Conservation (phyloP, 495 filamentous ascomycete genomes). For the Penicillium waksmanii region DNA sequence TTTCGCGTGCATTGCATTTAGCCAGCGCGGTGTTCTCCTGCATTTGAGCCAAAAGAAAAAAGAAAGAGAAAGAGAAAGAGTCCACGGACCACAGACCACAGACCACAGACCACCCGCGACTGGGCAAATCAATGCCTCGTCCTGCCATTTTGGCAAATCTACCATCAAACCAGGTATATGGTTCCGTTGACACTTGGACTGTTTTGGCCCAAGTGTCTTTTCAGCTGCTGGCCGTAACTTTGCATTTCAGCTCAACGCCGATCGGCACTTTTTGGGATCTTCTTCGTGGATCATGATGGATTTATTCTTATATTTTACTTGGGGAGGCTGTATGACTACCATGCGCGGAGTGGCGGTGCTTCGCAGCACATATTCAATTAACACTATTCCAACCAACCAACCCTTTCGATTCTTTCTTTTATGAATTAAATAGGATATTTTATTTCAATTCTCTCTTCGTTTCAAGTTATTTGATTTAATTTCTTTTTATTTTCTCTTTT, state of each 20-base stretch:
- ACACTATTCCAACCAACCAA: conserved; percentile 9
- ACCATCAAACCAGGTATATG: neutral
- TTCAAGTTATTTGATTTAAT: neutral
- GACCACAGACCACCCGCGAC: neutral
- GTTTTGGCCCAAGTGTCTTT: conserved; percentile 12
- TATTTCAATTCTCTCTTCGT: no score
- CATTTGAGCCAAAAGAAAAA: conserved; percentile 8
- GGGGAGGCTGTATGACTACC: conserved; percentile 25
- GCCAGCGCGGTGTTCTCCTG: conserved; percentile 23
- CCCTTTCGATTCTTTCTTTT: neutral
- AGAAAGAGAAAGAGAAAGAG: neutral
- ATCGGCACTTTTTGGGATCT: conserved; percentile 4
- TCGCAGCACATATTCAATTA: conserved; percentile 25
- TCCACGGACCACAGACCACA: neutral
- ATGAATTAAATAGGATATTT: neutral
- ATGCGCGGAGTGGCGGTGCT: conserved; percentile 12
- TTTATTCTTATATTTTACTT: neutral
- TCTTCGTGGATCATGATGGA: neutral
- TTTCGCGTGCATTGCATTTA: conserved; percentile 23
- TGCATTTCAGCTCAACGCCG: conserved; percentile 14
- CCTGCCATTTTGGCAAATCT: neutral
- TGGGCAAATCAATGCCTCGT: neutral
- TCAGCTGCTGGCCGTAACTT: conserved; percentile 26
- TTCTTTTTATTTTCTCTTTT: neutral
- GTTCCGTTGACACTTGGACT: neutral